phyloP scores from a whole-genome alignment of 2,329 filamentous ascomycete species.

The Sphaerulina musiva region DNA sequence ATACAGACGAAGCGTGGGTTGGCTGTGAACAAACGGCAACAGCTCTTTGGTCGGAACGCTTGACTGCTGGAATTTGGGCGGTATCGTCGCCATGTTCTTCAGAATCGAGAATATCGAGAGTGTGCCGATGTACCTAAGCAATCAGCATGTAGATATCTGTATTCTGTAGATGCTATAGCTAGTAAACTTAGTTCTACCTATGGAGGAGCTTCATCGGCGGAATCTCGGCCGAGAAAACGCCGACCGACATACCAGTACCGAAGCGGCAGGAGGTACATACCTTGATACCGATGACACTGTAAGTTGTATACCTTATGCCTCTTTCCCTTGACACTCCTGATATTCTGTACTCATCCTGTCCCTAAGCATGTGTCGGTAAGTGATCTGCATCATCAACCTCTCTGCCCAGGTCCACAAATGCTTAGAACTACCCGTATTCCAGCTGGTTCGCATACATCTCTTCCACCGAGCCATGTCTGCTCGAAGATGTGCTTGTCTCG shows the following conservation, averaged over 20 bases:
- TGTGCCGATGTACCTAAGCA: too few relatives aligned
- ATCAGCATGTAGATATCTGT: too few relatives aligned
- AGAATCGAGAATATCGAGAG: too few relatives aligned
- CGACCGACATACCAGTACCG: too few relatives aligned
- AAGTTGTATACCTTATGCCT: neutral
- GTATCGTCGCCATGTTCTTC: constrained; percentile 29
- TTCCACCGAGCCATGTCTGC: constrained; percentile 47
- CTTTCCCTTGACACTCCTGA: neutral
- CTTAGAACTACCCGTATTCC: constrained; percentile 6
- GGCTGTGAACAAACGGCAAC: constrained; percentile 75
- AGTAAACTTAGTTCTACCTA: too few relatives aligned
- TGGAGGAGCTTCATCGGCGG: too few relatives aligned
- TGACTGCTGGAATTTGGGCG: constrained; percentile 25
- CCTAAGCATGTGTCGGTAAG: constrained; percentile 32
- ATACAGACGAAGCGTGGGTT: constrained; percentile 75
- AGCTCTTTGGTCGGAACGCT: constrained; percentile 21
- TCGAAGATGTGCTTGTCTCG: constrained; percentile 50
- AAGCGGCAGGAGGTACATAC: too few relatives aligned
- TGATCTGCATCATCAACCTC: neutral
- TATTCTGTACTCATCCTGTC: neutral
- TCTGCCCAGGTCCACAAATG: too few relatives aligned
- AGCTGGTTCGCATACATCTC: constrained; percentile 54
- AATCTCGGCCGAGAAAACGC: too few relatives aligned
- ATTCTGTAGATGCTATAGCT: too few relatives aligned
- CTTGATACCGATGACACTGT: neutral